These are phyloP conservation scores for Mortierella sp. DNA, from an alignment of 371 early-diverging fungal species.

Conservation along the genomic window DNA sequence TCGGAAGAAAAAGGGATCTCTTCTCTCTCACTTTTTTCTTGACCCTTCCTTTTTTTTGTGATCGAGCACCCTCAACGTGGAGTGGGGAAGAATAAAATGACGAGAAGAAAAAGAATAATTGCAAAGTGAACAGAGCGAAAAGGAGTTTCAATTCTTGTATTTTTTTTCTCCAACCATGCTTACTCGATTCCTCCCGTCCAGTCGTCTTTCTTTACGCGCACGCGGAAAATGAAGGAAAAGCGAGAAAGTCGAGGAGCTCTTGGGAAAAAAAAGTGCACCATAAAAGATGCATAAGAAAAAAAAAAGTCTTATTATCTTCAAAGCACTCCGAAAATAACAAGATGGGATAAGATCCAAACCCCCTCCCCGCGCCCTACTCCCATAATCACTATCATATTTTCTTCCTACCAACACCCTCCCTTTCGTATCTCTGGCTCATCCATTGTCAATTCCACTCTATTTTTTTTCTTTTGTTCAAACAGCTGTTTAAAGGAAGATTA, in stretches of 20 bases:
- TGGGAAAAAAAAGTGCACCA: not conserved
- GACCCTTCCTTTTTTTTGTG: not conserved
- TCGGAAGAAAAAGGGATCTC: not conserved
- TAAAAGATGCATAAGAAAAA: not conserved
- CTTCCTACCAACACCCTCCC: not conserved
- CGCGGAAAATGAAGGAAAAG: not conserved
- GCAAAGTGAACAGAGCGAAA: not conserved
- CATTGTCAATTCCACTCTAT: not conserved
- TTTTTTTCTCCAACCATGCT: not conserved
- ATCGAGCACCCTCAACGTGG: not conserved
- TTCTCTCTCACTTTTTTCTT: too few species aligned
- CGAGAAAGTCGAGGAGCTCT: not conserved
- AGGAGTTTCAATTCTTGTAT: not conserved
- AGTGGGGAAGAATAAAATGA: not conserved
- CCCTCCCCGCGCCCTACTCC: not conserved
- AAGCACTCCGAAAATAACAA: not conserved
- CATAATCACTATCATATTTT: not conserved
- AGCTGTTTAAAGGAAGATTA: not conserved
- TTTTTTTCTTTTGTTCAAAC: not conserved
- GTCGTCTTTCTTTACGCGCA: not conserved
- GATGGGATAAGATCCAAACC: not conserved
- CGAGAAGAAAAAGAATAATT: not conserved
- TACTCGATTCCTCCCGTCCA: not conserved
- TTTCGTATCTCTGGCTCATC: not conserved
- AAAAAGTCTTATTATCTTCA: not conserved